Evolutionary conservation across 2,329 filamentous ascomycete genomes (phyloP), one percentile per base, ranked within the genome.

Genomic region (Aureobasidium sp.): DNA sequence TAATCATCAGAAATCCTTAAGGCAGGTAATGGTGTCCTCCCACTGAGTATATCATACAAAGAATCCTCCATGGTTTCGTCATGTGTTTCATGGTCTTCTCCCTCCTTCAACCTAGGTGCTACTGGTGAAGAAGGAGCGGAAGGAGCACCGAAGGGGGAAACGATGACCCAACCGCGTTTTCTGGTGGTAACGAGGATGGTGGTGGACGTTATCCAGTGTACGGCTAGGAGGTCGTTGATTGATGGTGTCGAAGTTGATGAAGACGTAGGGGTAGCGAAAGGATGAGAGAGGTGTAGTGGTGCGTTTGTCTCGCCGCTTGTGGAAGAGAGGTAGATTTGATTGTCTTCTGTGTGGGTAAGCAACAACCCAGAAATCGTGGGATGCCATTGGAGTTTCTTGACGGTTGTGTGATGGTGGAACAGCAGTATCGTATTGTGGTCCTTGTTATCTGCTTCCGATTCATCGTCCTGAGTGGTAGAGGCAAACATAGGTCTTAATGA

Each of bases 11-110:
- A 59, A 11, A 59, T 50, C 62, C 64, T 67, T 53, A 64, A 67
- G 47, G 67, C 69, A 13, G 74, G 75, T 41, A 76, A 66, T 1
- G 76, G 74, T 49, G 73, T 79, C n/a, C 75, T 67, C 0, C 78
- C 78, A 1, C 77, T 78, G 13, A 81, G 67, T 6, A 80, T 76
- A 29, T 80, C 77, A 54, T 76, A 77, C 29, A 81, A 65, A 45
- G 76, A 79, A 64, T 81, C 78, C 32, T 80, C 77, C 57, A 73
- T 76, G 6, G n/a, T 34, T 5, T 71, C 72, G 5, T 76, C 73
- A 32, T 11, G 74, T 67, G 32, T 65, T 67, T 8, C 36, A 11
- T 42, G 15, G n/a, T 30, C 54, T 39, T 36, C n/a, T 4, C 15
- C 13, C n/a, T 34, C 62, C 8, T 32, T 5, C 21, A 5, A 29